Evolutionary conservation across 345 rosid species (phyloP), one percentile per base, ranked within the genome.

Genomic region (Eucalyptus polyanthemos): DNA sequence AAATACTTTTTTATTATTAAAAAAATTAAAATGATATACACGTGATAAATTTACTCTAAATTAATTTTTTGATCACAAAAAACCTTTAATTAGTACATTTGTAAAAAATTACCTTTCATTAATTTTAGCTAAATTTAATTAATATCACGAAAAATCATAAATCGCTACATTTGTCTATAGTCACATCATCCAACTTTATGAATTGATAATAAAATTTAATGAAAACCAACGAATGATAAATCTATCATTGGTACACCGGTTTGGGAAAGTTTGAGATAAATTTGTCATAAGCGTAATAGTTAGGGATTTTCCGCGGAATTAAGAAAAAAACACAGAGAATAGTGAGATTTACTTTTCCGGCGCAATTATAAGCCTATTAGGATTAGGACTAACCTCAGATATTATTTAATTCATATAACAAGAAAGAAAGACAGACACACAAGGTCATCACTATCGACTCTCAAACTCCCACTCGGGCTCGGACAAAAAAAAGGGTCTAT

Each of bases 161-260:
- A 56, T 3, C 2, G 3, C 1, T 56, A 24, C 14, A 56, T 0
- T 0, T 56, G 1, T 56, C 29, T 22, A 24, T 9, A 9, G 62
- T 24, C 6, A 56, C 29, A 3, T 24, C 2, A 56, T 56, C 3
- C 6, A 56, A 56, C 29, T 56, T 22, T 10, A 24, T 10, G 5
- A 56, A 22, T 9, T 56, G 29, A 24, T 6, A 1, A 10, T 22
- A 56, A 56, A 56, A 56, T 24, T 2, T 56, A 56, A 24, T 0
- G 3, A 56, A 56, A 56, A 56, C 0, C 3, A 56, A 56, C 6
- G 6, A 3, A 56, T 0, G 10, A 53, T 53, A 21, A 53, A 2
- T 53, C 22, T 53, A 0, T 53, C 0, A 21, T 53, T 4, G 5
- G 1, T 21, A 53, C 5, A 53, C 2, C 5, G 2, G 4, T 21